A percentile compares a stretch with the other conserved stretches of the same genome.
Conservation (phyloP, 192 early-diverging fungal genomes). For the Allomyces arbusculus region DNA sequence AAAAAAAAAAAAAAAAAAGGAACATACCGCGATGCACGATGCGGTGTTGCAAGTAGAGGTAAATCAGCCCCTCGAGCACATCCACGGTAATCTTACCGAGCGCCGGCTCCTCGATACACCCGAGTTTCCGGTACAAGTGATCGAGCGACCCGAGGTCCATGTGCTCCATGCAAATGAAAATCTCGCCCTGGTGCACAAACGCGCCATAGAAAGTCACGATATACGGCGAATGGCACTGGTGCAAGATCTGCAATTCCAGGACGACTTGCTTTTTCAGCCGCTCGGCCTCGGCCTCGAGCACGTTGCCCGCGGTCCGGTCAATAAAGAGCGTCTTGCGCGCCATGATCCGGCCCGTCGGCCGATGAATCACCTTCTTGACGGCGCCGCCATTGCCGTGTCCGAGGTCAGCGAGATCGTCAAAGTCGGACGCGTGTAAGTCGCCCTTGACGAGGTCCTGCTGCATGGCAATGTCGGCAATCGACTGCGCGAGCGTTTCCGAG, state of each 20-base stretch:
- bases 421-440: constrained; percentile 62
- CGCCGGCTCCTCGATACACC: constrained; percentile 68
- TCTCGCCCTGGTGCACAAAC: constrained; percentile 62
- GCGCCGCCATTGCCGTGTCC: constrained; percentile 85
- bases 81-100: constrained; percentile 65
- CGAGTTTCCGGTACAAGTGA: constrained; percentile 68
- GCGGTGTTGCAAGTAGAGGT: constrained; percentile 70
- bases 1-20: background rate
- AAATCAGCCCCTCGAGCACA: constrained; percentile 57
- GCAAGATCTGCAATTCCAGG: constrained; percentile 86
- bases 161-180: constrained; percentile 96
- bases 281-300: no score
- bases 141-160: constrained; percentile 91
- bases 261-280: constrained; percentile 38
- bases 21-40: constrained; percentile 80
- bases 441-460: constrained; percentile 35
- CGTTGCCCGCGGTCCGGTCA: no score
- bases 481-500: constrained; percentile 7
- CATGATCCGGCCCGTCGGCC: constrained; percentile 72
- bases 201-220: constrained; percentile 96
- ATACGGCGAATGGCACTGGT: constrained; percentile 84
- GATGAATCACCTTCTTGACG: constrained; percentile 65
- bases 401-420: constrained; percentile 53
- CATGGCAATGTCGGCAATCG: constrained; percentile 2
- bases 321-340: constrained; percentile 45